phyloP scores from a whole-genome alignment of 495 filamentous ascomycete genomes.

The Neurospora sp. region DNA sequence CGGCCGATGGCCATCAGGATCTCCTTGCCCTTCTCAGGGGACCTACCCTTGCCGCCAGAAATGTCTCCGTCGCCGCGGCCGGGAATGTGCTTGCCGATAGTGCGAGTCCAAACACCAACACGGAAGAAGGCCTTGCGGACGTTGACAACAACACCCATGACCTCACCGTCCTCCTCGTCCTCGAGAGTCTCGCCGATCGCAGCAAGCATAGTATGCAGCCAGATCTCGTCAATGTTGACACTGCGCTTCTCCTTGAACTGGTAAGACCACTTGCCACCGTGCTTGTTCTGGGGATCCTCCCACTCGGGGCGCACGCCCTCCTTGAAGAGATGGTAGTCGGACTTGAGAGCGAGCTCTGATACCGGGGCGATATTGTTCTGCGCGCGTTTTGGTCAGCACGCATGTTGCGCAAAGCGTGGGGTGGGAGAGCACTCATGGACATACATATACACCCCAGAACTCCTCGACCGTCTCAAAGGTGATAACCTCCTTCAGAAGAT shows the following conservation, averaged over 20 bases:
- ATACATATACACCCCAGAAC: conserved; percentile 98
- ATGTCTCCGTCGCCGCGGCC: conserved; percentile 61
- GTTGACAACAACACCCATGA: conserved; percentile 99
- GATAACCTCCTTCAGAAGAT: conserved; percentile 94
- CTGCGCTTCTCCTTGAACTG: conserved; percentile 90
- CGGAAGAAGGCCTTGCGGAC: conserved; percentile 97
- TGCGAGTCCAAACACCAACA: conserved; percentile 86
- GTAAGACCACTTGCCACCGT: conserved; percentile 97
- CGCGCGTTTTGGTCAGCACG: conserved; percentile 9
- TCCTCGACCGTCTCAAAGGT: conserved; percentile 98
- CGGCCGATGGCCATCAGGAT: conserved; percentile 71
- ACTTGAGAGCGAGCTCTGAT: conserved; percentile 91
- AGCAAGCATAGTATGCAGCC: conserved; percentile 92
- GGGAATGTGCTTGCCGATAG: conserved; percentile 71
- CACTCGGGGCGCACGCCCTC: conserved; percentile 92
- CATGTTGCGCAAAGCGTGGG: neutral
- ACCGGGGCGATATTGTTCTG: conserved; percentile 98
- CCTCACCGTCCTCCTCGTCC: conserved; percentile 84
- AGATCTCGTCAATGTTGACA: conserved; percentile 87
- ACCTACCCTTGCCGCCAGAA: conserved; percentile 58
- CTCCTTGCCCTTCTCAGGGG: conserved; percentile 70
- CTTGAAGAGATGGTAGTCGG: conserved; percentile 99
- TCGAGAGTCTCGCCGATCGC: conserved; percentile 98
- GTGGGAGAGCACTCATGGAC: conserved; percentile 23
- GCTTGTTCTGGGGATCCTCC: conserved; percentile 97